These are phyloP conservation scores for Pseudogymnoascus verrucosus DNA, from an alignment of 2,329 filamentous ascomycete species.

Conservation along the genomic window DNA sequence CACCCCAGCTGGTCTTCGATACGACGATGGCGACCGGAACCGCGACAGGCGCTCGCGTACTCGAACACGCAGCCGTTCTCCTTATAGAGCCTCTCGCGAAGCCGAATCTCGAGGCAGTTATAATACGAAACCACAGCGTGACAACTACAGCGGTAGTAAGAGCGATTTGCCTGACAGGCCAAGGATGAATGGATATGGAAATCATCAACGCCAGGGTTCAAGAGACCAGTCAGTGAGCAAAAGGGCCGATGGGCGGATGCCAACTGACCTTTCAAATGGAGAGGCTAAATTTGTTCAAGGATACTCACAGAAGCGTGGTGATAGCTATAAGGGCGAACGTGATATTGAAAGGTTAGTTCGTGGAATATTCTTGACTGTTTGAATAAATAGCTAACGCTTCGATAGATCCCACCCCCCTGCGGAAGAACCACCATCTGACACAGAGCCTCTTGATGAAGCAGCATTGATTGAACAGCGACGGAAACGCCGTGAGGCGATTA, in stretches of 20 bases:
- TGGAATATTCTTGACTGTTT: conserved; percentile 11
- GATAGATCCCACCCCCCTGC: conserved; percentile 27
- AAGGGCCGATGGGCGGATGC: conserved; percentile 51
- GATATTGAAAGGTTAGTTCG: conserved; percentile 10
- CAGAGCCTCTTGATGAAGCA: conserved; percentile 66
- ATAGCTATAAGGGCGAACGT: conserved; percentile 19
- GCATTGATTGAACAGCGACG: conserved; percentile 78
- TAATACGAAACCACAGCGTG: neutral
- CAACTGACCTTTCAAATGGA: conserved; percentile 50
- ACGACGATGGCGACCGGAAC: conserved; percentile 43
- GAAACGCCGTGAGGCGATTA: conserved; percentile 74
- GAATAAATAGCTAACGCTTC: neutral
- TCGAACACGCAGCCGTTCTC: conserved; percentile 43
- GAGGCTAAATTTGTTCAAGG: conserved; percentile 62
- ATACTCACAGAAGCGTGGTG: conserved; percentile 44
- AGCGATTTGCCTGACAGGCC: conserved; percentile 14
- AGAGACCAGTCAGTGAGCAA: conserved; percentile 56
- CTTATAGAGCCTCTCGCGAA: conserved; percentile 32
- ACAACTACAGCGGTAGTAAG: neutral
- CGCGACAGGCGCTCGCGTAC: conserved; percentile 48
- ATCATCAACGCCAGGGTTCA: conserved; percentile 41
- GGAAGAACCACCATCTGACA: conserved; percentile 37
- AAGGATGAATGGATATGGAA: conserved; percentile 26
- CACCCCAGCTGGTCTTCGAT: conserved; percentile 29
- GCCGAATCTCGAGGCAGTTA: conserved; percentile 23